These are phyloP conservation scores for Aspergillus ustus DNA, from an alignment of 2,329 filamentous ascomycete genomes.

Conservation along the genomic window DNA sequence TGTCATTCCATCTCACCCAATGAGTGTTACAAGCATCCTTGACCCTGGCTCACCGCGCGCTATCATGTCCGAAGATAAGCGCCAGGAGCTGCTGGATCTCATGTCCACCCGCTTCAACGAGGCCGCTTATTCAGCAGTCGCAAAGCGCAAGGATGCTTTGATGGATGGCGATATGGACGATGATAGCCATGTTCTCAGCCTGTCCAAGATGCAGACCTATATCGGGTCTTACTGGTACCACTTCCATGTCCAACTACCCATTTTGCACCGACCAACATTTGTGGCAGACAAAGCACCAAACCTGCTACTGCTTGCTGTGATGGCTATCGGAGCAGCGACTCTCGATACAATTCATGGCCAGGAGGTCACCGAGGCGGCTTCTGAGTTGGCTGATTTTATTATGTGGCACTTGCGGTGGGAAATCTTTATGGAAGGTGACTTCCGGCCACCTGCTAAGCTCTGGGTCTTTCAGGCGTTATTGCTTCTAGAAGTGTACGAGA, in stretches of 20 bases:
- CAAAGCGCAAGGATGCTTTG: slow-evolving; percentile 75
- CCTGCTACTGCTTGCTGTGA: slow-evolving; percentile 82
- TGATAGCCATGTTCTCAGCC: slow-evolving; percentile 69
- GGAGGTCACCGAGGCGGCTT: slow-evolving; percentile 74
- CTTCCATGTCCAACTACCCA: slow-evolving; percentile 92
- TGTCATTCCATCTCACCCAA: slow-evolving; percentile 70
- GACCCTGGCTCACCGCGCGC: slow-evolving; percentile 80
- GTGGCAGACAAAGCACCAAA: slow-evolving; percentile 84
- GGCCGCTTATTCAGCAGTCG: slow-evolving; percentile 72
- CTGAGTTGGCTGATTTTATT: slow-evolving; percentile 84
- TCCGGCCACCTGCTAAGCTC: slow-evolving; percentile 87
- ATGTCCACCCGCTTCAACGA: slow-evolving; percentile 84
- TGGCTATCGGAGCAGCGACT: slow-evolving; percentile 89
- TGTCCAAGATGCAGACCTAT: slow-evolving; percentile 95
- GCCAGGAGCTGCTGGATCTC: slow-evolving; percentile 78
- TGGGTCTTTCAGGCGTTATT: slow-evolving; percentile 95
- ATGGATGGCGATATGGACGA: slow-evolving; percentile 76
- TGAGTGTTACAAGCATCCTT: slow-evolving; percentile 85
- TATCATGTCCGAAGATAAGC: slow-evolving; percentile 83
- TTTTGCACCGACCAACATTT: slow-evolving; percentile 93
- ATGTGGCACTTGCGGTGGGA: slow-evolving; percentile 95
- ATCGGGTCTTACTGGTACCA: slow-evolving; percentile 93
- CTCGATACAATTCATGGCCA: slow-evolving; percentile 80
- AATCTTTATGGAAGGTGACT: slow-evolving; percentile 89
- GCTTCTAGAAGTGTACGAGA: slow-evolving; percentile 91